Conservation (phyloP, 169 alveolate species). For the Toxoplasma gondii region DNA sequence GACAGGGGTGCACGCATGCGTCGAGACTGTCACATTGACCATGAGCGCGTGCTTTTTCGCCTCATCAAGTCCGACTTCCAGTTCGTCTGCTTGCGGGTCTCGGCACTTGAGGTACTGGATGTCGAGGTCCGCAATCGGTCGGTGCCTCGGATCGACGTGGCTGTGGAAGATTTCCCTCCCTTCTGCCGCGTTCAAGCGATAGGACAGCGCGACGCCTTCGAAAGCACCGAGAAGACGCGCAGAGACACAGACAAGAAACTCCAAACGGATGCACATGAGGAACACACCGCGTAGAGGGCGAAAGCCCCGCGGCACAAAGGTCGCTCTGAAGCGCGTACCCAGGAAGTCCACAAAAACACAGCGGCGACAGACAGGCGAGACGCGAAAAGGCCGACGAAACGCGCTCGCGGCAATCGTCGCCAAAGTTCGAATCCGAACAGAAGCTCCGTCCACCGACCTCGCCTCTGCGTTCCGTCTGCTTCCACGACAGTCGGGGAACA, state of each 20-base stretch:
- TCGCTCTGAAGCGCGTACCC: too few species aligned
- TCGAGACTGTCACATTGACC: conserved; percentile 30
- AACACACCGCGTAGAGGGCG: neutral
- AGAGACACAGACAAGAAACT: neutral
- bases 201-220: conserved; percentile 62
- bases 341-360: too few species aligned
- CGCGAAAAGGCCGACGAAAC: too few species aligned
- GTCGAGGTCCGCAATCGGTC: conserved; percentile 65
- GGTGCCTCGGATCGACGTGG: conserved; percentile 63
- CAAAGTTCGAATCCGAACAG: too few species aligned
- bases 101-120: conserved; percentile 42
- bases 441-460: too few species aligned
- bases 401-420: too few species aligned
- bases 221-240: conserved; percentile 37
- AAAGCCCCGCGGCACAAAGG: too few species aligned
- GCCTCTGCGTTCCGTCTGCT: too few species aligned
- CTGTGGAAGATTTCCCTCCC: conserved; percentile 54
- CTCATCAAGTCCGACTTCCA: neutral
- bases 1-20: conserved; percentile 4
- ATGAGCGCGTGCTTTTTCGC: neutral
- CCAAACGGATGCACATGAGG: neutral
- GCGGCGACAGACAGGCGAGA: too few species aligned
- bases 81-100: conserved; percentile 1
- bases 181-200: conserved; percentile 61
- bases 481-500: too few species aligned